A percentile compares a stretch with the other conserved stretches of the same genome.
These are phyloP conservation scores for Colletotrichum musicola DNA, from an alignment of 2,329 filamentous ascomycete species.

Conservation along the genomic window DNA sequence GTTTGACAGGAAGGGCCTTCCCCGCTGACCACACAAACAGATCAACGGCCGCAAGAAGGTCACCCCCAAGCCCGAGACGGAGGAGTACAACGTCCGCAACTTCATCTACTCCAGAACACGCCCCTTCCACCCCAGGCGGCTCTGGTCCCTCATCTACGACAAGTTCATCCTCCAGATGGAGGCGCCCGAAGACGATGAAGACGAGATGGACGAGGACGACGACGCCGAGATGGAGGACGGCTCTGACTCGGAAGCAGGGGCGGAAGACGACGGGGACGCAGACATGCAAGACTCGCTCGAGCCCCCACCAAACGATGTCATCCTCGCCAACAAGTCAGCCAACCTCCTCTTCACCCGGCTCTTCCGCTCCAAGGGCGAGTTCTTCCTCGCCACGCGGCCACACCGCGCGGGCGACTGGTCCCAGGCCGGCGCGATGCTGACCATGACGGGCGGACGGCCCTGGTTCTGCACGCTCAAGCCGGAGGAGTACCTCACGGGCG, in stretches of 20 bases:
- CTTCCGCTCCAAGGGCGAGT: constrained; percentile 73
- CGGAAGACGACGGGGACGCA: constrained; percentile 45
- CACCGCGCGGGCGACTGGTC: constrained; percentile 70
- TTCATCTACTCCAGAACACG: constrained; percentile 75
- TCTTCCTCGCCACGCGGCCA: constrained; percentile 71
- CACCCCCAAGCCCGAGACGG: constrained; percentile 77
- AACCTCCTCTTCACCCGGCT: constrained; percentile 66
- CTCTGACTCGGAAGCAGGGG: constrained; percentile 43
- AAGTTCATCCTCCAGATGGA: constrained; percentile 66
- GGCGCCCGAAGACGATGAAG: constrained; percentile 49
- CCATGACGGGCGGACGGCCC: constrained; percentile 64
- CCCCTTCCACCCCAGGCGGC: constrained; percentile 63
- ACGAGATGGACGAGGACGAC: constrained; percentile 41
- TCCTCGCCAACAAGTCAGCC: constrained; percentile 68
- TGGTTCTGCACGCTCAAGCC: constrained; percentile 73
- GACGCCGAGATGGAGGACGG: constrained; percentile 49
- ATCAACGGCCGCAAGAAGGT: constrained; percentile 64
- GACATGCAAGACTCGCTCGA: constrained; percentile 46
- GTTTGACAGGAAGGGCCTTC: not conserved
- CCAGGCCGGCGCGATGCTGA: constrained; percentile 74
- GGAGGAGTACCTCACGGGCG: constrained; percentile 61
- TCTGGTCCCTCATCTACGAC: constrained; percentile 60
- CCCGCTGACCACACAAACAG: constrained; percentile 37
- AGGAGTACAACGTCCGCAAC: constrained; percentile 79
- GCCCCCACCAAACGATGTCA: constrained; percentile 54